A percentile compares a stretch with the other conserved stretches of the same genome.
Evolutionary conservation across 139 green algal genomes (phyloP).

Genomic region (Ettlia oleoabundans): DNA sequence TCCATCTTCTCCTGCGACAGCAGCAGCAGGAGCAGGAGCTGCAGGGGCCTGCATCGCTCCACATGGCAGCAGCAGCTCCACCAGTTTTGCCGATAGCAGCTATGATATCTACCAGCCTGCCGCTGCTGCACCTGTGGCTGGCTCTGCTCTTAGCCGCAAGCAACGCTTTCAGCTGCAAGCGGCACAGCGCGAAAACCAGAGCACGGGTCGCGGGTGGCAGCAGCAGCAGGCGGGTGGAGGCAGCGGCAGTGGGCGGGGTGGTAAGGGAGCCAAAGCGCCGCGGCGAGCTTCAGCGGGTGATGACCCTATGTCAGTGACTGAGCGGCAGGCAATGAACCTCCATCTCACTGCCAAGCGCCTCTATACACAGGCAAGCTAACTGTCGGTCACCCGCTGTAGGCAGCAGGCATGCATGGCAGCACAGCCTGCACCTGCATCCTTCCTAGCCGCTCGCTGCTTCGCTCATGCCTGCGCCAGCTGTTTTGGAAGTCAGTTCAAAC

Average conservation of each 20-base stretch:
- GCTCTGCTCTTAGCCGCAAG: neutral
- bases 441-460: neutral
- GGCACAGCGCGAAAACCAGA: neutral
- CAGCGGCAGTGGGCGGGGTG: neutral
- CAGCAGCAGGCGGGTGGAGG: neutral
- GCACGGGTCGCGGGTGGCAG: neutral
- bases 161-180: neutral
- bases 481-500: too few species aligned
- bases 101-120: neutral
- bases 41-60: neutral
- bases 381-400: neutral
- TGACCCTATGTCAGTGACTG: conserved; percentile 20
- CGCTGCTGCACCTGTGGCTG: neutral
- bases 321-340: conserved; percentile 34
- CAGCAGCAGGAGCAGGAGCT: neutral
- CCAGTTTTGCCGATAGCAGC: neutral
- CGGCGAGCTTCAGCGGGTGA: neutral
- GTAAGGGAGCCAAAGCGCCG: neutral
- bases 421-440: neutral
- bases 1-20: neutral
- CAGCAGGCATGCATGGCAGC: too few species aligned
- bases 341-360: conserved; percentile 31
- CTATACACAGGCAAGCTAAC: conserved; percentile 12
- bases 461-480: neutral
- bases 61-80: neutral